These are phyloP conservation scores for Avena atlantica DNA, from an alignment of 176 grass and related monocot species.

Conservation along the genomic window DNA sequence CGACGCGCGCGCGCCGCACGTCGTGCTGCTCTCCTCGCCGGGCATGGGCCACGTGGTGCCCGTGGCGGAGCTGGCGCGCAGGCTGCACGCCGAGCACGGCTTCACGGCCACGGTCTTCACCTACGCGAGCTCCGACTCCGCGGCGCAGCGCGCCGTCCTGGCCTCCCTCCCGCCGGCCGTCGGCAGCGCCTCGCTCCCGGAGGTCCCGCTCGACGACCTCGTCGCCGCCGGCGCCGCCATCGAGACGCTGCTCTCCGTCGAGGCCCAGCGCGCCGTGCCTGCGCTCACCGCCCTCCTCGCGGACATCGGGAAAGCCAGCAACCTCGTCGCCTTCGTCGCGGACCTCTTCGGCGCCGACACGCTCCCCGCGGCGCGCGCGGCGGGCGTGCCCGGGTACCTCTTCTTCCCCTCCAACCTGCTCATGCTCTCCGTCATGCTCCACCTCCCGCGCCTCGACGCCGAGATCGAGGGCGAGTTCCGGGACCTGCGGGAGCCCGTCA, in stretches of 20 bases:
- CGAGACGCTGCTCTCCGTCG: conserved; percentile 54
- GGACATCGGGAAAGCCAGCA: not conserved
- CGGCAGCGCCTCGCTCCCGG: conserved; percentile 40
- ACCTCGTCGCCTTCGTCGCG: conserved; percentile 57
- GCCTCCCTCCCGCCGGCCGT: conserved; percentile 40
- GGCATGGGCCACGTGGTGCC: conserved; percentile 67
- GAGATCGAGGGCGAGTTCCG: conserved; percentile 39
- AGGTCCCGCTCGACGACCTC: conserved; percentile 37
- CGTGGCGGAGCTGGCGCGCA: conserved; percentile 57
- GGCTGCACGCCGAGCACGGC: conserved; percentile 48
- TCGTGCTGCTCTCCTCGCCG: conserved; percentile 54
- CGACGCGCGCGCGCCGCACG: conserved; percentile 32
- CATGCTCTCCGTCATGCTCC: conserved; percentile 56
- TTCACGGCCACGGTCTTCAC: conserved; percentile 63
- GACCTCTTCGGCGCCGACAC: conserved; percentile 61
- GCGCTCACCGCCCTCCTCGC: conserved; percentile 13
- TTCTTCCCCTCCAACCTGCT: conserved; percentile 66
- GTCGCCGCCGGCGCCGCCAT: conserved; percentile 42
- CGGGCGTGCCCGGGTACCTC: conserved; percentile 53
- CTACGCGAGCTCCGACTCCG: conserved; percentile 35
- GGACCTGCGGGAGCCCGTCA: conserved; percentile 49
- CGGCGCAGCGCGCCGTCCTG: conserved; percentile 38
- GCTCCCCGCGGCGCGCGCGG: conserved; percentile 40
- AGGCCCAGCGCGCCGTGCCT: conserved; percentile 12
- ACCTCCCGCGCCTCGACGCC: conserved; percentile 50